Percentiles rank a stretch among this genome's conserved stretches.
These are phyloP conservation scores for Wilcoxina mikolae DNA, from an alignment of 495 filamentous ascomycete genomes.

Conservation along the genomic window DNA sequence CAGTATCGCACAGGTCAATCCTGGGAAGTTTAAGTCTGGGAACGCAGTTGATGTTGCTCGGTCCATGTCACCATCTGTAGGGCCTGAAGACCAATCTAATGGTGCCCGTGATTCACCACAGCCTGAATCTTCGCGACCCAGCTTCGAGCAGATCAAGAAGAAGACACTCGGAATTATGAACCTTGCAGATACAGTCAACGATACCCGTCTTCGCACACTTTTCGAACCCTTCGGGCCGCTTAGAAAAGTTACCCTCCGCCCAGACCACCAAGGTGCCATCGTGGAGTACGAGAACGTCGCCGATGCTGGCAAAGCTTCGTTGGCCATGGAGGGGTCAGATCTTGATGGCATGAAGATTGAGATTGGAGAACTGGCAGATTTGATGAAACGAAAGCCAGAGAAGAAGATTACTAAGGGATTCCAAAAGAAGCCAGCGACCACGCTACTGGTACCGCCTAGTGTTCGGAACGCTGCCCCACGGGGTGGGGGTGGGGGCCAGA, in stretches of 20 bases:
- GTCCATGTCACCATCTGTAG: constrained; percentile 6
- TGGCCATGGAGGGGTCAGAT: constrained; percentile 59
- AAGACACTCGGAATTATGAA: constrained; percentile 51
- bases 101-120: constrained; percentile 11
- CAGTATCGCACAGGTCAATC: constrained; percentile 37
- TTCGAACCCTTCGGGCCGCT: constrained; percentile 49
- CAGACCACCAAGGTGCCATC: constrained; percentile 72
- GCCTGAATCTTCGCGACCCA: constrained; percentile 20
- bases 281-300: constrained; percentile 61
- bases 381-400: constrained; percentile 49
- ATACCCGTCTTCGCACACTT: constrained; percentile 48
- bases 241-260: constrained; percentile 53
- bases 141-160: constrained; percentile 35
- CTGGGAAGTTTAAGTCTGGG: constrained; percentile 18
- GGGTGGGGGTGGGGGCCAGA: constrained; percentile 24
- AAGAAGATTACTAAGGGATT: constrained; percentile 36
- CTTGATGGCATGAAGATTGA: constrained; percentile 51
- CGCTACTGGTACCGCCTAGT: constrained; percentile 11
- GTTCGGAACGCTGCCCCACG: constrained; percentile 4
- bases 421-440: constrained; percentile 34
- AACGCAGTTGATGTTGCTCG: constrained; percentile 15
- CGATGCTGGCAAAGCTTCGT: constrained; percentile 55
- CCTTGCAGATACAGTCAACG: constrained; percentile 57
- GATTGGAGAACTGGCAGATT: constrained; percentile 52
- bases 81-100: constrained; percentile 10